These are phyloP conservation scores for Stentor roeselii DNA, from an alignment of 73 alveolate genomes.

Conservation along the genomic window DNA sequence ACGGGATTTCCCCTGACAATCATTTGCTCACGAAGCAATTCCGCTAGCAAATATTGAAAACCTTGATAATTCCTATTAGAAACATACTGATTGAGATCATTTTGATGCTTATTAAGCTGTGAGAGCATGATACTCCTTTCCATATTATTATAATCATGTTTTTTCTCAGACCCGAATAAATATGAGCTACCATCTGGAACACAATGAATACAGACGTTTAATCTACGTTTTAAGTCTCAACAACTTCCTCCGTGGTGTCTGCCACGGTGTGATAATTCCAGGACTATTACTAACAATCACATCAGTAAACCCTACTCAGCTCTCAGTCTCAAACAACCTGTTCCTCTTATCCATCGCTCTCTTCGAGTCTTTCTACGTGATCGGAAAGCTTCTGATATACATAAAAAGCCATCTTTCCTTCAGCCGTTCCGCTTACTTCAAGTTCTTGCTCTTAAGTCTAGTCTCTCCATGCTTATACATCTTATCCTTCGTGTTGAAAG, in stretches of 20 bases:
- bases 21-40: no score
- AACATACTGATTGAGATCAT: no score
- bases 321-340: not conserved
- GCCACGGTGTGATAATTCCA: conserved; percentile 12
- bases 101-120: no score
- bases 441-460: not conserved
- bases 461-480: not conserved
- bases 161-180: no score
- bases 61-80: no score
- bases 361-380: not conserved
- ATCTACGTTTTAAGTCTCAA: not conserved
- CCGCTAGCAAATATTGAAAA: no score
- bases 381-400: conserved; percentile 13
- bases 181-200: not conserved
- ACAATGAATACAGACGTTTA: not conserved
- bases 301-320: not conserved
- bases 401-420: not conserved
- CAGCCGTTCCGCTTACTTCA: not conserved
- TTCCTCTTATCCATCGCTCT: not conserved
- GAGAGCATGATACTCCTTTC: no score
- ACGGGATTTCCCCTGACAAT: no score
- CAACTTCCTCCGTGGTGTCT: not conserved
- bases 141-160: no score
- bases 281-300: not conserved
- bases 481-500: not conserved